Evolutionary conservation across 2,329 filamentous ascomycete species (phyloP), one percentile per base, ranked within the genome.

Genomic region (Passalora sequoiae): DNA sequence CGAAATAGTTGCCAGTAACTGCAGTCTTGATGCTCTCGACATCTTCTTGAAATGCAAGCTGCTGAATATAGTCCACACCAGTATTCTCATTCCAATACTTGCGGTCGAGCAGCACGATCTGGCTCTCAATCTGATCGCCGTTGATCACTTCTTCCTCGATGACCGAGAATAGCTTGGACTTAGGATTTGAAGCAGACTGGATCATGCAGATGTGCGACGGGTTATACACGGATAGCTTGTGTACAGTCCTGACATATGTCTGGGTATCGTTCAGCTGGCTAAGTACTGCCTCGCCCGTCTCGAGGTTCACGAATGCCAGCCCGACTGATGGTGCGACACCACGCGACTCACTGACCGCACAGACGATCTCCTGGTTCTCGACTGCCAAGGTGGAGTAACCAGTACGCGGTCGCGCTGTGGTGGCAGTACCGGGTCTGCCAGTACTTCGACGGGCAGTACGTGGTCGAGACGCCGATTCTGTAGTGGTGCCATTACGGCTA

Each of bases 261-360:
- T 95, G 89, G 44, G 83, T 94, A 64, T 97, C 91, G 60, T 84
- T 89, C 51, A 97, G 91, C 59, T 96, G 88, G 60, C 87, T 94
- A 28, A 97, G 74, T 20, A 89, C 80, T 12, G 81, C 86, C 66
- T 95, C 88, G 28, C 84, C 86, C 2, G 86, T 89, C 30, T 86
- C 83, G 3, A 94, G 73, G 59, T 97, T 94, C 60, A 96, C 73
- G 59, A 96, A 89, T 2, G 88, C 86, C 29, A 95, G 72, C 4
- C 91, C 89, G 2, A 97, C 83, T 0, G 82, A 84, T 0, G 89
- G 88, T 16, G 86, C 83, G 4, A 95, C 78, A 4, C 88, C 88
- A n/a, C 89, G 83, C 31, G 86, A 88, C 63, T 96, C 89, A 56
- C 81, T 86, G 37, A 96, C 68, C 3, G 91, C 89, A 64, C 91